These are phyloP conservation scores for Scenedesmus sp. DNA, from an alignment of 163 green algal species.

Conservation along the genomic window DNA sequence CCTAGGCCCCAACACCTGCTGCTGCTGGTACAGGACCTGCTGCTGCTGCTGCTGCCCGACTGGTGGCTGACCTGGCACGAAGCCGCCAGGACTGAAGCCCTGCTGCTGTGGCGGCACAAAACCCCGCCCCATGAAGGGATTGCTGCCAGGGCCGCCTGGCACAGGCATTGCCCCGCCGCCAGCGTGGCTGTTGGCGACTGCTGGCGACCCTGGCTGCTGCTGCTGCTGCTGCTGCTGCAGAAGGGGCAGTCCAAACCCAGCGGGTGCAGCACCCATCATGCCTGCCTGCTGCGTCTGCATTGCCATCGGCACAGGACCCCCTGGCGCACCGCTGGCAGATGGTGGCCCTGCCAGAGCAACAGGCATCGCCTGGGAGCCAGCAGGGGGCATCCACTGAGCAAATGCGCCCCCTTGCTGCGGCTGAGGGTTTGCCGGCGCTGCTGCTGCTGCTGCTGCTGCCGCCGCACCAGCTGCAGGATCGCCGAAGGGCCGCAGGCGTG, in stretches of 20 bases:
- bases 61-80: neutral
- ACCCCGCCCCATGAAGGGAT: neutral
- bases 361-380: neutral
- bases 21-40: neutral
- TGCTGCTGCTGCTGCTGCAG: neutral
- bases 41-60: slow-evolving; percentile 6
- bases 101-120: neutral
- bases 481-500: neutral
- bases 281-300: neutral
- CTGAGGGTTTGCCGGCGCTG: neutral
- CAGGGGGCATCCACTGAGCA: neutral
- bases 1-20: neutral
- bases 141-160: neutral
- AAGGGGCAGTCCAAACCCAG: neutral
- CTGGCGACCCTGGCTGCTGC: neutral
- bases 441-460: slow-evolving; percentile 40
- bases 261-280: neutral
- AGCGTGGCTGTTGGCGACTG: too few relatives aligned
- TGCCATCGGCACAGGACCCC: neutral
- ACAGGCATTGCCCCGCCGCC: neutral
- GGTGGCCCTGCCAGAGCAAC: neutral
- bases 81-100: neutral
- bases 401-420: neutral
- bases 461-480: slow-evolving; percentile 16
- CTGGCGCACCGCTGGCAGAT: neutral